Conservation (phyloP, 116 monocot genomes). For the Posidonia oceanica region DNA sequence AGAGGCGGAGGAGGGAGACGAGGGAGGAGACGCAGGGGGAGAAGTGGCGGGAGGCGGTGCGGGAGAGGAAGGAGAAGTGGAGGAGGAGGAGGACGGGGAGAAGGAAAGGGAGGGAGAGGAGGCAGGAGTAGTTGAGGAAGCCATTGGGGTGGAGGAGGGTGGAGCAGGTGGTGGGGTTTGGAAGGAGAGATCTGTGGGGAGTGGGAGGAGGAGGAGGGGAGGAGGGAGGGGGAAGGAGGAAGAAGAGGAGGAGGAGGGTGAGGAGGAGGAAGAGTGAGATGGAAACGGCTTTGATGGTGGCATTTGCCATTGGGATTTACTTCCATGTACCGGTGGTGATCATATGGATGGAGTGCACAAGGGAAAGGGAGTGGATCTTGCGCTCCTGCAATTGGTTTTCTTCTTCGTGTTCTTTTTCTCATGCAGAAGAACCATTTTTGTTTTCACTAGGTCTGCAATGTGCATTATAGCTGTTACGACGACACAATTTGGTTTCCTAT, state of each 20-base stretch:
- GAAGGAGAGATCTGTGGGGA: not conserved
- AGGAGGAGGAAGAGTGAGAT: conserved; percentile 13
- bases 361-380: no score
- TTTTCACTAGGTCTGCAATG: no score
- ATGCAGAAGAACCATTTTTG: no score
- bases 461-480: no score
- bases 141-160: not conserved
- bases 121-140: conserved; percentile 51
- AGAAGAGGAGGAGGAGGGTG: conserved; percentile 13
- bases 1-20: conserved; percentile 43
- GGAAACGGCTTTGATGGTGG: not conserved
- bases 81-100: conserved; percentile 43
- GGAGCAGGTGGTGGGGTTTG: not conserved
- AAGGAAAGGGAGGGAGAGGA: conserved; percentile 20
- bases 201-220: not conserved
- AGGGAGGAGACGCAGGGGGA: conserved; percentile 48
- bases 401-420: no score
- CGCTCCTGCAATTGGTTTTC: no score
- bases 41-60: conserved; percentile 47
- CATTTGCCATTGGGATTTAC: no score
- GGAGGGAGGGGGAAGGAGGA: conserved; percentile 2
- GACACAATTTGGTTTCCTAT: no score
- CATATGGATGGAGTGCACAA: no score
- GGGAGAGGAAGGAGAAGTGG: conserved; percentile 53
- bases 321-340: no score